phyloP scores from a whole-genome alignment of 371 early-diverging fungal genomes.

The Rhizopus delemar region DNA sequence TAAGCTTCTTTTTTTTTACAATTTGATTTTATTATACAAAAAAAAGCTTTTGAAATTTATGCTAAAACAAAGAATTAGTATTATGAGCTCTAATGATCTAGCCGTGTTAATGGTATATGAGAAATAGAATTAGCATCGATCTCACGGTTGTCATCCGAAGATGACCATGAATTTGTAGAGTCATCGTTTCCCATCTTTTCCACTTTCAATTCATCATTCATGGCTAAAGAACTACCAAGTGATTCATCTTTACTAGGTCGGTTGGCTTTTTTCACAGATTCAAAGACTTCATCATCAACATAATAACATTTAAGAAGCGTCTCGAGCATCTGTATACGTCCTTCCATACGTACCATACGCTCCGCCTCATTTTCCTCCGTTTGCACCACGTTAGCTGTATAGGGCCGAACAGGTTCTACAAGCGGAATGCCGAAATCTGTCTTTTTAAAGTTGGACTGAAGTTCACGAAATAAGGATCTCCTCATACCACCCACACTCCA shows the following conservation, averaged over 20 bases:
- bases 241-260: neutral
- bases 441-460: conserved; percentile 43
- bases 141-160: conserved; percentile 14
- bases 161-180: neutral
- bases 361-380: conserved; percentile 35
- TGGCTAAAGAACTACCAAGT: neutral
- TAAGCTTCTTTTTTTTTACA: no score
- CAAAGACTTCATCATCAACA: conserved; percentile 45
- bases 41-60: no score
- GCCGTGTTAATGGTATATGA: conserved; percentile 17
- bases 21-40: no score
- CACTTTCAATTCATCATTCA: conserved; percentile 9
- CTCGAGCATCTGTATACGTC: conserved; percentile 38
- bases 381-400: conserved; percentile 24
- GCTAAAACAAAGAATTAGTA: no score
- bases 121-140: conserved; percentile 21
- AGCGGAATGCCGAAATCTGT: conserved; percentile 46
- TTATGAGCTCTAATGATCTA: conserved; percentile 1
- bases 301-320: conserved; percentile 38
- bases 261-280: conserved; percentile 34
- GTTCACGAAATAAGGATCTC: conserved; percentile 39
- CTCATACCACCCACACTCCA: conserved; percentile 53
- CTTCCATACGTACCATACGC: conserved; percentile 34
- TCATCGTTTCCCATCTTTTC: conserved; percentile 15
- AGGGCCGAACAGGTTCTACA: conserved; percentile 50